Evolutionary conservation across 1,284 basidiomycete genomes (phyloP).

Genomic region (Papiliotrema flavescens): DNA sequence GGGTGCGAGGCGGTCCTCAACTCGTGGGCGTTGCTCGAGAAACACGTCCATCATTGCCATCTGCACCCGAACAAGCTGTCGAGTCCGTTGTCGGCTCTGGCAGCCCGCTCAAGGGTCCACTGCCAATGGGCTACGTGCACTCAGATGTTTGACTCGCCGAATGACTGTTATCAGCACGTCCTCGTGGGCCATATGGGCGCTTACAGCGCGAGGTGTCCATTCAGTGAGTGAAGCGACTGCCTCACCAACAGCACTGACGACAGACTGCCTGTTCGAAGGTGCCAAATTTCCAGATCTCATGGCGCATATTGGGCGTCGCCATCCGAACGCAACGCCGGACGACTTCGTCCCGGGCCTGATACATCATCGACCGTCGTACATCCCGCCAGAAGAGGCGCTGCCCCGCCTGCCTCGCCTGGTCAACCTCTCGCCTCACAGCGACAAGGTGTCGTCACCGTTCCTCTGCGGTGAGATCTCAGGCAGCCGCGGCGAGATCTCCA

Average conservation of each 20-base stretch:
- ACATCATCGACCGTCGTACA: conserved; percentile 16
- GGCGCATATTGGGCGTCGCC: conserved; percentile 29
- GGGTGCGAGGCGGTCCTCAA: conserved; percentile 28
- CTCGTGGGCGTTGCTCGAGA: conserved; percentile 36
- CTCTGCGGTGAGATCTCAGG: conserved; percentile 1
- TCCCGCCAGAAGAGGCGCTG: conserved; percentile 6
- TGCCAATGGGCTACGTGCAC: conserved; percentile 28
- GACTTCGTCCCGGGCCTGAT: conserved; percentile 38
- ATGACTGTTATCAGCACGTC: conserved; percentile 25
- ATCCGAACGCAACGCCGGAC: conserved; percentile 29
- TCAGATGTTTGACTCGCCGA: conserved; percentile 6
- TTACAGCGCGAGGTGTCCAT: conserved; percentile 36
- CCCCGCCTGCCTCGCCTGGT: conserved; percentile 8
- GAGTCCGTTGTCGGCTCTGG: background rate
- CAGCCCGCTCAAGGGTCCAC: background rate
- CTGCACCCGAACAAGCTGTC: conserved; percentile 9
- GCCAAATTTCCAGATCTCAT: conserved; percentile 22
- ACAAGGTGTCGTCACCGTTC: background rate
- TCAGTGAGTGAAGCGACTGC: conserved; percentile 16
- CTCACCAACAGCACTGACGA: background rate
- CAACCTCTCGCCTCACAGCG: background rate
- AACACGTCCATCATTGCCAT: conserved; percentile 31
- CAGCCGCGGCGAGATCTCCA: conserved; percentile 1
- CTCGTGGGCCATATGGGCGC: conserved; percentile 27
- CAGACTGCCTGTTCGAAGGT: conserved; percentile 34